Evolutionary conservation across 352 stramenopile species (phyloP), one percentile per base, ranked within the genome.

Genomic region (Phytophthora cryptogea): DNA sequence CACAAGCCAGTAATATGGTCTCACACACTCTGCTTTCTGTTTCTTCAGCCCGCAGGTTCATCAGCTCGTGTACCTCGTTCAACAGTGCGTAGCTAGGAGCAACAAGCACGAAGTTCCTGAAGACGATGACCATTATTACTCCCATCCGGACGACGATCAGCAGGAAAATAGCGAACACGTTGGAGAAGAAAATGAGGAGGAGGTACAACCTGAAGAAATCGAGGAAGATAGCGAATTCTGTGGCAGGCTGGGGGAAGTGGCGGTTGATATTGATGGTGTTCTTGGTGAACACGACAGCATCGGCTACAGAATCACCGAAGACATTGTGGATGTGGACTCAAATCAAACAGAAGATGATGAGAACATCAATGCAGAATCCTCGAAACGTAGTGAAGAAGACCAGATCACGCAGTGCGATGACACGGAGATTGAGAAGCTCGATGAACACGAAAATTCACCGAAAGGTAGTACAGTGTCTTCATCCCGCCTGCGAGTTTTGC

Each of bases 261-360:
- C 32, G 7, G 36, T 71, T 40, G 32, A 71, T 43, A 35, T 68
- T 28, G 50, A 62, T 11, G 41, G 54, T 5, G 10, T n/a, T 8
- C 37, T 35, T 14, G 35, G 67, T 4, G 44, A 59, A 14, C 43
- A 56, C 16, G 56, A 57, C 4, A 56, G 59, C 28, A 65, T 69
- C 23, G 59, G 56, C 11, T 62, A 67, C 41, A 69, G 40, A 30
- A 61, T 54, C 20, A 66, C 59, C 7, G 55, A 65, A 32, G 65
- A 59, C 7, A 55, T 55, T 27, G 20, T 48, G 4, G 42, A 43
- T 30, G 39, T 14, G 30, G 28, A 51, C 20, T 89, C 77, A 0
- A 89, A 89, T 40, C 80, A 89, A 69, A 68, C 58, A 0, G 77
- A 89, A 33, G 67, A 83, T 10, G 72, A 74, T 14, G 40, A 32